Evolutionary conservation across 169 alveolate species (phyloP).

Genomic region (Eimeria zaria): DNA sequence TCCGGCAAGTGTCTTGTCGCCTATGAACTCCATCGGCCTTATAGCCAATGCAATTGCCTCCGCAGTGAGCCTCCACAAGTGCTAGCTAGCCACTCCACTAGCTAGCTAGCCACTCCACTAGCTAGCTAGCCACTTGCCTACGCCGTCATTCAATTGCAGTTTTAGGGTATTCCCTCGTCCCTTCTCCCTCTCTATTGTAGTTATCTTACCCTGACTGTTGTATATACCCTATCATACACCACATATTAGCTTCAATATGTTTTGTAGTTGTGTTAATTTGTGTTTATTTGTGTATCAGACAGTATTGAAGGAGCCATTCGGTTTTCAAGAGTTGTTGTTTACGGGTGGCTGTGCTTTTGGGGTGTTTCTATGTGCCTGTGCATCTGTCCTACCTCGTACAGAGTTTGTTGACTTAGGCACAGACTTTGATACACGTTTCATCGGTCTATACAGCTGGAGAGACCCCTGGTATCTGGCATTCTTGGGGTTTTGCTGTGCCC

Average conservation of each 20-base stretch:
- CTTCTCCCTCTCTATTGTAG: no score
- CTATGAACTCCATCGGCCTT: slow-evolving; percentile 92
- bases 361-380: slow-evolving; percentile 91
- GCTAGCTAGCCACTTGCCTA: not conserved
- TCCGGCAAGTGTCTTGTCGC: slow-evolving; percentile 93
- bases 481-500: slow-evolving; percentile 88
- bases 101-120: not conserved
- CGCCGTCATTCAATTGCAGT: not conserved
- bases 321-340: slow-evolving; percentile 90
- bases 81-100: not conserved
- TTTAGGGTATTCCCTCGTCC: no score
- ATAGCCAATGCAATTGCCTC: slow-evolving; percentile 93
- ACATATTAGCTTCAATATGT: no score
- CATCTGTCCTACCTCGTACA: slow-evolving; percentile 89
- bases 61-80: slow-evolving; percentile 84
- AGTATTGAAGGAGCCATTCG: slow-evolving; percentile 90
- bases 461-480: slow-evolving; percentile 92
- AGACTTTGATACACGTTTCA: slow-evolving; percentile 62
- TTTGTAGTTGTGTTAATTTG: not conserved
- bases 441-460: slow-evolving; percentile 90
- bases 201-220: not conserved
- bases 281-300: slow-evolving; percentile 35
- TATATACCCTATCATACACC: no score
- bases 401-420: slow-evolving; percentile 45
- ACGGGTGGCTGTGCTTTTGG: slow-evolving; percentile 92